These are phyloP conservation scores for Hanseniaspora singularis DNA, from an alignment of 805 yeast species.

Conservation along the genomic window DNA sequence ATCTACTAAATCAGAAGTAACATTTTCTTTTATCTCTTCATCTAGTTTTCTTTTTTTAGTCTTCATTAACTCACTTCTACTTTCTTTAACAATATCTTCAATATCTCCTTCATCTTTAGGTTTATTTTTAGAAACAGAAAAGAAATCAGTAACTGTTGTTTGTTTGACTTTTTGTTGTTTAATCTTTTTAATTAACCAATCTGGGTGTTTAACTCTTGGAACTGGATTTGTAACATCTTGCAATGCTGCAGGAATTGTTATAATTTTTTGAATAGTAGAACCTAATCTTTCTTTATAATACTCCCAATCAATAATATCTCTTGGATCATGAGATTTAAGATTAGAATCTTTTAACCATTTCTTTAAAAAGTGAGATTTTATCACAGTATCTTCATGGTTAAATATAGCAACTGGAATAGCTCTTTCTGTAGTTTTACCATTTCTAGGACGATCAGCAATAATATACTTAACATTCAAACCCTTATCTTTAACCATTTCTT, in stretches of 20 bases:
- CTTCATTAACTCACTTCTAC: conserved; percentile 18
- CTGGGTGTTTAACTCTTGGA: conserved; percentile 87
- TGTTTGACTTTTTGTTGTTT: conserved; percentile 54
- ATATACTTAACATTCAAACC: conserved; percentile 92
- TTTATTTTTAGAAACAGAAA: conserved; percentile 31
- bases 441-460: conserved; percentile 69
- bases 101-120: conserved; percentile 46
- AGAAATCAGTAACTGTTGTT: conserved; percentile 51
- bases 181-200: conserved; percentile 68
- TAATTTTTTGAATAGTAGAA: conserved; percentile 85
- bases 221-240: conserved; percentile 85
- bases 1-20: conserved; percentile 37
- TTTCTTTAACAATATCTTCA: conserved; percentile 51
- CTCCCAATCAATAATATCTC: conserved; percentile 84
- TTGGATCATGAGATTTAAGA: conserved; percentile 70
- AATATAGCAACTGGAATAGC: conserved; percentile 95
- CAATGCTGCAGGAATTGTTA: conserved; percentile 93
- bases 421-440: conserved; percentile 87
- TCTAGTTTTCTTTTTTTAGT: conserved; percentile 31
- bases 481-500: conserved; percentile 90
- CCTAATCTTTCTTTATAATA: conserved; percentile 85
- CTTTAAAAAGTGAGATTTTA: conserved; percentile 61
- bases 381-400: conserved; percentile 54
- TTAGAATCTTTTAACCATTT: conserved; percentile 79
- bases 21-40: conserved; percentile 26